Base-by-base conservation (phyloP, 2,329 filamentous ascomycete species). In the Aspergillus luchuensis region DNA sequence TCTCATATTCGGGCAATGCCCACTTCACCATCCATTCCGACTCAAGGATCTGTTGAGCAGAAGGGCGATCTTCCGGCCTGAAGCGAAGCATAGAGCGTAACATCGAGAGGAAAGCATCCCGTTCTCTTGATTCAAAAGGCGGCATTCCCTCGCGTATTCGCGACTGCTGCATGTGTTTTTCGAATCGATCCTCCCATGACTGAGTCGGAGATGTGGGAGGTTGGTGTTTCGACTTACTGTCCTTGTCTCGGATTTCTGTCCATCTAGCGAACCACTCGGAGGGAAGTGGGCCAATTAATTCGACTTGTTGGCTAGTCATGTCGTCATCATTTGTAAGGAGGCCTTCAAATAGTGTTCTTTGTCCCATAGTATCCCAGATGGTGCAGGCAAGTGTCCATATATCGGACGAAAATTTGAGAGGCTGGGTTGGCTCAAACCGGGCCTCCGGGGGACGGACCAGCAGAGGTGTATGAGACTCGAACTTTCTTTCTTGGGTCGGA, bases 391-490 rank as follows among this genome's bases (percentile, higher is more conserved):
- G 30, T 36, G 30, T 36, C 30, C 30, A 36, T 1, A 13, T 36
- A 36, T 36, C 30, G 1, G 30, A 36, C 2, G 11, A 13, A 5
- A 36, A 36, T 0, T 4, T 13, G 4, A 36, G 10, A 13, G 30
- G 30, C 11, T 2, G 30, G 30, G 11, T 13, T 36, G 30, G 30
- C 30, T 36, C 30, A 36, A 36, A 36, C 11, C 30, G 30, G 30
- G 30, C 30, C 61, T 80, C 77, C 0, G 76, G 75, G 4, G 72
- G 72, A 2, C 69, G 62, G 43, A 74, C 65, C 19, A 60, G 15
- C 23, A 68, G 65, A 52, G 66, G 68, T 23, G 63, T 71, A 64
- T 65, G 61, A 53, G 65, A 65, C 8, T 50, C 38, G 25, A 58
- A 65, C 52, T 30, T 63, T 36, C 57, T n/a, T 48, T 64, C 63